These are phyloP conservation scores for Tardiomyces digboiensis DNA, from an alignment of 1,139 yeast species.

Conservation along the genomic window DNA sequence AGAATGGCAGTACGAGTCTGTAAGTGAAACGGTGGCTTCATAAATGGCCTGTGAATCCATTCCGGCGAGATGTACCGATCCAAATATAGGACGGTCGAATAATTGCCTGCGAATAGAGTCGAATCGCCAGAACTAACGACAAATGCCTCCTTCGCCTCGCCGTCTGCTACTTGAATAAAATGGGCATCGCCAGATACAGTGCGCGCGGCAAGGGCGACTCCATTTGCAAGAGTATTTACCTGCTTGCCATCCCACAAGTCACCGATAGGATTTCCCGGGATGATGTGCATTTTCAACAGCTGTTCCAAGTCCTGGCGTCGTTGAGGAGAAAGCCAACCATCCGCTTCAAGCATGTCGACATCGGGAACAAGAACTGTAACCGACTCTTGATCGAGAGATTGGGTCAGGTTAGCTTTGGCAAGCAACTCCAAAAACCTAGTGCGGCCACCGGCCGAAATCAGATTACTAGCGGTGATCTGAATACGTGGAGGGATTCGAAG, in stretches of 20 bases:
- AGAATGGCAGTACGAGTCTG: conserved; percentile 26
- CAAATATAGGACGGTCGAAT: conserved; percentile 52
- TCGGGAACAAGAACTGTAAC: conserved; percentile 71
- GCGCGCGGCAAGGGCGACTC: conserved; percentile 37
- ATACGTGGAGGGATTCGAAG: conserved; percentile 52
- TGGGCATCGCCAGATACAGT: conserved; percentile 17
- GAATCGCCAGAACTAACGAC: conserved; percentile 64
- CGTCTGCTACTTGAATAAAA: conserved; percentile 35
- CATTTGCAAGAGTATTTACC: conserved; percentile 35
- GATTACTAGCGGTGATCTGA: conserved; percentile 43
- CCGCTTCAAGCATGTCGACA: conserved; percentile 42
- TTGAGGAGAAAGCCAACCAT: conserved; percentile 25
- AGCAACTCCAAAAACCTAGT: conserved; percentile 41
- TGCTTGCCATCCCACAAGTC: conserved; percentile 23
- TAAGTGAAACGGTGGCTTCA: conserved; percentile 21
- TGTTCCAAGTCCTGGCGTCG: conserved; percentile 35
- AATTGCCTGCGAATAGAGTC: conserved; percentile 28
- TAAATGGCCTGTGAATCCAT: conserved; percentile 43
- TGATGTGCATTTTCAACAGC: conserved; percentile 58
- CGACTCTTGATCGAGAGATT: conserved; percentile 5
- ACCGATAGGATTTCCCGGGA: conserved; percentile 43
- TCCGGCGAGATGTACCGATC: conserved; percentile 57
- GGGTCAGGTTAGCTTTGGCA: conserved; percentile 25
- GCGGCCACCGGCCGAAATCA: conserved; percentile 42
- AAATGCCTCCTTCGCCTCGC: conserved; percentile 56